phyloP scores from a whole-genome alignment of 192 early-diverging fungal genomes.

The Mortierella hygrophila region DNA sequence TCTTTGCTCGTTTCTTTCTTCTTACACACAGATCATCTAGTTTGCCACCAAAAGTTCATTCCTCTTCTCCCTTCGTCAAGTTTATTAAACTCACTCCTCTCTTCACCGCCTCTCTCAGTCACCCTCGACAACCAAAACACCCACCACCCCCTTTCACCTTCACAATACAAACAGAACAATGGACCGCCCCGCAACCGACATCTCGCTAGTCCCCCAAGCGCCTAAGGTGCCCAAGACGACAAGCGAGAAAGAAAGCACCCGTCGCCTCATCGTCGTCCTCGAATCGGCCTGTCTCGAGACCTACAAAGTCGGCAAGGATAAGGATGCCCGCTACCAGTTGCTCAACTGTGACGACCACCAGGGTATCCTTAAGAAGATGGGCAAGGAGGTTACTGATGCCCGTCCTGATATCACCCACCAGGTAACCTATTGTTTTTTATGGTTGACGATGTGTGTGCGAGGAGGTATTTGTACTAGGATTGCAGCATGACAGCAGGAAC shows the following conservation, averaged over 20 bases:
- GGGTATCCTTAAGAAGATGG: slow-evolving; percentile 87
- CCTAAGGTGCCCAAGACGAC: slow-evolving; percentile 86
- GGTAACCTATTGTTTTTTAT: slow-evolving; percentile 52
- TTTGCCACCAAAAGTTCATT: slow-evolving; percentile 2
- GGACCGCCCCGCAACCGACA: slow-evolving; percentile 55
- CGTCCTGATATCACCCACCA: slow-evolving; percentile 98
- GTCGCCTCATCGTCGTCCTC: slow-evolving; percentile 94
- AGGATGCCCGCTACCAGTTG: slow-evolving; percentile 85
- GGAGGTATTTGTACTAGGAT: no score
- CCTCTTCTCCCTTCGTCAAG: background rate
- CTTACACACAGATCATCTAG: background rate
- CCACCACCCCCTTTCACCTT: background rate
- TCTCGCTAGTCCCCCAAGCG: slow-evolving; percentile 70
- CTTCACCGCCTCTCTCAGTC: background rate
- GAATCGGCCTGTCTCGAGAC: slow-evolving; percentile 92
- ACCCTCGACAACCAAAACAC: background rate
- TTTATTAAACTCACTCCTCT: background rate
- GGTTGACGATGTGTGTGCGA: background rate
- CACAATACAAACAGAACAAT: slow-evolving; percentile 11
- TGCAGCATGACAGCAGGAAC: no score
- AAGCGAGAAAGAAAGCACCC: slow-evolving; percentile 79
- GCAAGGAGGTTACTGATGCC: slow-evolving; percentile 79
- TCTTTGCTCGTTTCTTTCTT: background rate
- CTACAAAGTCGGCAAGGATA: slow-evolving; percentile 87
- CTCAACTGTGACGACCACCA: slow-evolving; percentile 98